Conservation (phyloP, 495 filamentous ascomycete genomes). For the Umbilicaria muhlenbergii region DNA sequence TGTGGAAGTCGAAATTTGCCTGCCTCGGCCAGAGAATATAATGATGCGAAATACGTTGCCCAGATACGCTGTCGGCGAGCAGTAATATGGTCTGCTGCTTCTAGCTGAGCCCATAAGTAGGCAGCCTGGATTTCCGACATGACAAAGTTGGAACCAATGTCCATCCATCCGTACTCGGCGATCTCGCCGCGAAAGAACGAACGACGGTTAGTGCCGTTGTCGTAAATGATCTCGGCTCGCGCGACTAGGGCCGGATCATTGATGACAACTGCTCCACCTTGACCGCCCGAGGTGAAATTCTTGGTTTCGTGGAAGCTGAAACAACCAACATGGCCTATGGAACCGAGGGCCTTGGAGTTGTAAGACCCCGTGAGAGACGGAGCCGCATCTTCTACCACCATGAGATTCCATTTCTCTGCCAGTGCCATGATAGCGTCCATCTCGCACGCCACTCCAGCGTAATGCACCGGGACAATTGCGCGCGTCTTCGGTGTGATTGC, state of each 20-base stretch:
- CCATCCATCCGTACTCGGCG: constrained; percentile 8
- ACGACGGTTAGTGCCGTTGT: constrained; percentile 13
- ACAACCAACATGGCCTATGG: constrained; percentile 12
- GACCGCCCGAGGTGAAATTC: constrained; percentile 13
- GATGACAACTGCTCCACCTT: constrained; percentile 10
- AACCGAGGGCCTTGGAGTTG: constrained; percentile 2
- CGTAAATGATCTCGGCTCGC: constrained; percentile 8
- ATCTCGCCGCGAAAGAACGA: constrained; percentile 13
- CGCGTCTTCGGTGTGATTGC: constrained; percentile 12
- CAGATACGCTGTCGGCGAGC: constrained; percentile 1
- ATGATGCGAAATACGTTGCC: neutral
- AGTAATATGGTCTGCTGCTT: constrained; percentile 9
- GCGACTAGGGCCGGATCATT: constrained; percentile 7
- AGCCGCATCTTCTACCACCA: constrained; percentile 14
- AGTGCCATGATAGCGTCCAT: constrained; percentile 13
- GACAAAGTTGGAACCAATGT: constrained; percentile 7
- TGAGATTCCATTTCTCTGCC: constrained; percentile 7
- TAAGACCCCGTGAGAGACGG: constrained; percentile 7
- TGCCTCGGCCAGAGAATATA: constrained; percentile 1
- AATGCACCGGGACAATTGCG: constrained; percentile 13
- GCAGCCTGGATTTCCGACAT: constrained; percentile 13
- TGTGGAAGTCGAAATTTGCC: constrained; percentile 1
- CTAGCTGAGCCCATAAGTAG: constrained; percentile 12
- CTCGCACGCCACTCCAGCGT: constrained; percentile 11
- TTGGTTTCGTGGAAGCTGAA: constrained; percentile 17